Base-by-base conservation (phyloP, 2,329 filamentous ascomycete genomes). In the Paecilomyces niveus region DNA sequence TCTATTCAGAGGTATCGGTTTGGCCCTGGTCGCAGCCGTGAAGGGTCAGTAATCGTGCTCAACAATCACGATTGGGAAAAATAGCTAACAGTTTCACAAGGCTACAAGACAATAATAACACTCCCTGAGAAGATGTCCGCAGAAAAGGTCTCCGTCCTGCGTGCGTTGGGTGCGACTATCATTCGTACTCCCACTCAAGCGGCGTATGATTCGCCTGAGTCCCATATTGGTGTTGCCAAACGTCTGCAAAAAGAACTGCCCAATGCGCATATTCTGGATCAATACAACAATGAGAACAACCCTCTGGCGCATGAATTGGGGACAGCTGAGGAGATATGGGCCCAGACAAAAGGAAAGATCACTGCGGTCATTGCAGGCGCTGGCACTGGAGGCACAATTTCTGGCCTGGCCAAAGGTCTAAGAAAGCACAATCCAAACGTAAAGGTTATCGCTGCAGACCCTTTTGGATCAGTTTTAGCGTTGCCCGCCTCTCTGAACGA, bases 41-140 rank as follows among this genome's bases (percentile, higher is more conserved):
- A 97, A 97, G 80, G 93, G 72, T 66, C 56, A 35, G 56, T 35
- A 51, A 39, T 31, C 33, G n/a, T 24, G 9, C 54, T 45, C 51
- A 2, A 21, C 6, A 2, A 3, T 45, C 52, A 32, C 21, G 50
- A 26, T 57, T 15, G 24, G 21, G 2, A n/a, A 35, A 22, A 11
- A 39, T 51, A 8, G 51, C 59, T 56, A 18, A 58, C 54, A 7
- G 11, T 51, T 3, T n/a, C 6, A 13, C 18, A 54, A 76, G 76
- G 92, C 65, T 99, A 97, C 83, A 93, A 93, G 77, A 95, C 92
- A 49, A 97, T 99, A 77, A 99, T 99, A 75, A 99, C 94, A 10
- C 85, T 99, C 53, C 94, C 94, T 55, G 94, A 99, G 79, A 99
- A 99, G 82, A 99, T 99, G 94, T 97, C 92, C 1, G 89, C 92